Base-by-base conservation (phyloP, 306 rosid species). In the Mimosa bimucronata region DNA sequence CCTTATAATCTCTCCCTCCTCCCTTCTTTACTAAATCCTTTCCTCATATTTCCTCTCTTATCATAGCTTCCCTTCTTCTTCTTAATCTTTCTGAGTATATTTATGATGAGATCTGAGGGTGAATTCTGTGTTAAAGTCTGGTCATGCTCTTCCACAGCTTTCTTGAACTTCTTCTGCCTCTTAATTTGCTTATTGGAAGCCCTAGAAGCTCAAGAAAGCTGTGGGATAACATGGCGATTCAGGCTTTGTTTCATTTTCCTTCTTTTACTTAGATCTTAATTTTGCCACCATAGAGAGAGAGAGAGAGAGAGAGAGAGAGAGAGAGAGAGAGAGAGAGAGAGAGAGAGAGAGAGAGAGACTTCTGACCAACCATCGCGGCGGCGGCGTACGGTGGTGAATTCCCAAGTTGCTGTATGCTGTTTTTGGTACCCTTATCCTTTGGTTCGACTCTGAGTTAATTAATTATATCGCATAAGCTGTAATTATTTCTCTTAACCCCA, bases 111-210 rank as follows among this genome's bases (percentile, higher is more conserved):
- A 91, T 91, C 91, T 86, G 85, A 79, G 58, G 70, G 23, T 5
- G 21, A 83, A 85, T 74, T 73, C 71, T 21, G 13, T 19, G 55
- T 66, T 78, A 67, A 0, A 82, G 87, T 92, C 84, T 88, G 90
- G 94, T 87, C 97, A 91, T 93, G 88, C 93, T 93, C 87, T 93
- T 93, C 98, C 98, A 93, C 98, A 93, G 98, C 98, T 93, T 93
- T 93, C 98, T 93, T 93, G 98, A 93, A 93, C 98, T 93, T 93
- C 90, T 85, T 81, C 10, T 65, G 86, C 65, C 40, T 77, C 76
- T 76, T 75, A 31, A 61, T 23, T 29, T 40, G 3, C 5, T 21
- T 45, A 80, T 82, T 72, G 18, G 18, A 50, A 64, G 84, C 84
- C 81, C 81, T 83, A 81, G 95, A 83, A 91, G 98, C 85, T 93